These are phyloP conservation scores for Porcisia hertigi DNA, from an alignment of 208 protist genomes.

Conservation along the genomic window DNA sequence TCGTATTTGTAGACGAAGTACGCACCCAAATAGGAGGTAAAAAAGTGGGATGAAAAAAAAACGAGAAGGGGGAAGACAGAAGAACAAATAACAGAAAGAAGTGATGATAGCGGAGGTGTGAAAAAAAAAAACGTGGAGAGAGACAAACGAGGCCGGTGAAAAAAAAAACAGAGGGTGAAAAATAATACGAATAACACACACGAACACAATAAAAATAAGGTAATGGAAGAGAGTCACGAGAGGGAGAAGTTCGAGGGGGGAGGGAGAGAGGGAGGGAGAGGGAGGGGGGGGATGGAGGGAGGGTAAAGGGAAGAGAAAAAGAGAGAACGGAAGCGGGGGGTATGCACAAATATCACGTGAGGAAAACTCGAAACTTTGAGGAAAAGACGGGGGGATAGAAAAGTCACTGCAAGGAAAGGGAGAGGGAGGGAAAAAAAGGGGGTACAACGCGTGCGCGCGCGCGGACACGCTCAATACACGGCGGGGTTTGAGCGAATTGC, in stretches of 20 bases:
- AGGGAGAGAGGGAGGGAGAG: background rate
- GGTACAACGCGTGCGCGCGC: background rate
- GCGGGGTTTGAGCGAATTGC: too few species aligned
- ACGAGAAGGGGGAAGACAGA: background rate
- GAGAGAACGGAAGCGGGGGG: background rate
- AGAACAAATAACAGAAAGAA: background rate
- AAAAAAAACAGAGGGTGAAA: conserved; percentile 2
- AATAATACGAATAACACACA: too few species aligned
- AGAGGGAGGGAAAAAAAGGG: background rate
- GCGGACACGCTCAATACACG: background rate
- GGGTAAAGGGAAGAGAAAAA: background rate
- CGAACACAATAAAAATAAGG: too few species aligned
- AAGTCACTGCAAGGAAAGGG: background rate
- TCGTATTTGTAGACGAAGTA: background rate
- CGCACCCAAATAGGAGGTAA: background rate
- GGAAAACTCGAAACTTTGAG: background rate
- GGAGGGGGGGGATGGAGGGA: too few species aligned
- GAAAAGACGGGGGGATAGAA: background rate
- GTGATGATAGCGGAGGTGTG: too few species aligned
- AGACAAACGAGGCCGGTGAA: background rate
- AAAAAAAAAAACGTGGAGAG: background rate
- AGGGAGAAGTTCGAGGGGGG: too few species aligned
- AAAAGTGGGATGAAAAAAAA: background rate
- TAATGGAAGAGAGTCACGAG: too few species aligned
- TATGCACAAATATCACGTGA: background rate